These are phyloP conservation scores for Ophiostoma sp. DNA, from an alignment of 2,329 filamentous ascomycete species.

Conservation along the genomic window DNA sequence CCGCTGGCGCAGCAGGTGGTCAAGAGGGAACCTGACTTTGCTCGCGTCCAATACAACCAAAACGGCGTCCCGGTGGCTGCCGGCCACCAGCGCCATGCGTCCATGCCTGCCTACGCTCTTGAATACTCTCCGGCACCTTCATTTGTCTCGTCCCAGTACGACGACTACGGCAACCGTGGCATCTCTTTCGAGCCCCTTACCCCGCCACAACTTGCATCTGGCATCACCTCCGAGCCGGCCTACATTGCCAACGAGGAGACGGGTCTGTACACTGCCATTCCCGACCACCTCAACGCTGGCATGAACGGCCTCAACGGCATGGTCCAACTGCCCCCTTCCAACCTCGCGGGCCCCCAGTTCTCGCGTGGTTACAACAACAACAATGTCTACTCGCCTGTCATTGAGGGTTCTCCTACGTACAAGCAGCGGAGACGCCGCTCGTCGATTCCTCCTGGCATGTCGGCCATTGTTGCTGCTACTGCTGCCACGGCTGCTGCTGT, in stretches of 20 bases:
- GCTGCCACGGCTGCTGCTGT: slow-evolving; percentile 46
- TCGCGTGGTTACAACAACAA: slow-evolving; percentile 69
- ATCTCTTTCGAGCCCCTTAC: slow-evolving; percentile 97
- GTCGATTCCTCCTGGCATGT: slow-evolving; percentile 80
- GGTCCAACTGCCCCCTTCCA: slow-evolving; percentile 86
- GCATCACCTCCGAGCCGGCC: slow-evolving; percentile 81
- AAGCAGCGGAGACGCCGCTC: slow-evolving; percentile 95
- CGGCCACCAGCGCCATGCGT: slow-evolving; percentile 87
- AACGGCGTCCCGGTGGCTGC: slow-evolving; percentile 83
- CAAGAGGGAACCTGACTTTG: slow-evolving; percentile 87
- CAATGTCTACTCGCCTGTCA: slow-evolving; percentile 83
- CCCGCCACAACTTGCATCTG: slow-evolving; percentile 84
- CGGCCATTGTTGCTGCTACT: slow-evolving; percentile 65
- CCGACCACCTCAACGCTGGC: slow-evolving; percentile 72
- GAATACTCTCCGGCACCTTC: slow-evolving; percentile 98
- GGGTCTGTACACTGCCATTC: slow-evolving; percentile 90
- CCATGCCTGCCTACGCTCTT: slow-evolving; percentile 93
- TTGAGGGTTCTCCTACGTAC: slow-evolving; percentile 97
- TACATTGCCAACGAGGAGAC: slow-evolving; percentile 99
- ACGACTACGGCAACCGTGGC: slow-evolving; percentile 95
- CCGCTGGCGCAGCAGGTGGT: slow-evolving; percentile 70
- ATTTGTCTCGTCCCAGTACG: slow-evolving; percentile 97
- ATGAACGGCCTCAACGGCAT: slow-evolving; percentile 80
- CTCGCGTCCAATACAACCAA: slow-evolving; percentile 83
- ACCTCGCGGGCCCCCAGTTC: slow-evolving; percentile 78